These are phyloP conservation scores for Sarcomyxa edulis DNA, from an alignment of 768 basidiomycete species.

Conservation along the genomic window DNA sequence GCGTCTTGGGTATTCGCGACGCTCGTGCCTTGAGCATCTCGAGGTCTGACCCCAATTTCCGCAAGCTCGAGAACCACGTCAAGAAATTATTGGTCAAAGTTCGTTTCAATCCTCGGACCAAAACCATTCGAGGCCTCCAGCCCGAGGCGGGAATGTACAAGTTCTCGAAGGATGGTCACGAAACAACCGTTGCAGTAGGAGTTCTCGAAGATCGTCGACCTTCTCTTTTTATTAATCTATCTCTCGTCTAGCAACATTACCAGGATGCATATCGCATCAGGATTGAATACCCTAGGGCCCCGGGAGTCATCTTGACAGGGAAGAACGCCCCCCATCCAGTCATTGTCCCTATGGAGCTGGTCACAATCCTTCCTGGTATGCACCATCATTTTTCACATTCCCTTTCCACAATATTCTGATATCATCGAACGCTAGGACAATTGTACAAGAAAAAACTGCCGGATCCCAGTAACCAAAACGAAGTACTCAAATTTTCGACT, in stretches of 20 bases:
- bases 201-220: slow-evolving; percentile 1
- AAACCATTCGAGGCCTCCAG: slow-evolving; percentile 32
- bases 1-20: slow-evolving; percentile 17
- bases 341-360: slow-evolving; percentile 48
- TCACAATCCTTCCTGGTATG: slow-evolving; percentile 35
- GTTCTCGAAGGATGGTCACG: slow-evolving; percentile 32
- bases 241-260: slow-evolving; percentile 35
- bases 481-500: slow-evolving; percentile 44
- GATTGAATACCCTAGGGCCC: slow-evolving; percentile 26
- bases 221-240: background rate
- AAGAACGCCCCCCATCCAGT: slow-evolving; percentile 20
- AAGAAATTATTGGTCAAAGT: slow-evolving; percentile 29
- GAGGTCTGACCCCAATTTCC: slow-evolving; percentile 16
- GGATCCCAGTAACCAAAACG: slow-evolving; percentile 21
- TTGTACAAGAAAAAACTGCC: slow-evolving; percentile 41
- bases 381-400: too few species aligned
- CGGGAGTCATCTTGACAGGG: slow-evolving; percentile 31
- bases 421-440: too few species aligned
- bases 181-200: slow-evolving; percentile 36
- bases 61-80: slow-evolving; percentile 31
- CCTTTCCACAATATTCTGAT: too few species aligned
- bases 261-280: slow-evolving; percentile 24
- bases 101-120: slow-evolving; percentile 16
- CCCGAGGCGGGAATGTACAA: slow-evolving; percentile 28
- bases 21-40: slow-evolving; percentile 23